These are phyloP conservation scores for Leptographium radiaticola DNA, from an alignment of 2,329 filamentous ascomycete species.

Conservation along the genomic window DNA sequence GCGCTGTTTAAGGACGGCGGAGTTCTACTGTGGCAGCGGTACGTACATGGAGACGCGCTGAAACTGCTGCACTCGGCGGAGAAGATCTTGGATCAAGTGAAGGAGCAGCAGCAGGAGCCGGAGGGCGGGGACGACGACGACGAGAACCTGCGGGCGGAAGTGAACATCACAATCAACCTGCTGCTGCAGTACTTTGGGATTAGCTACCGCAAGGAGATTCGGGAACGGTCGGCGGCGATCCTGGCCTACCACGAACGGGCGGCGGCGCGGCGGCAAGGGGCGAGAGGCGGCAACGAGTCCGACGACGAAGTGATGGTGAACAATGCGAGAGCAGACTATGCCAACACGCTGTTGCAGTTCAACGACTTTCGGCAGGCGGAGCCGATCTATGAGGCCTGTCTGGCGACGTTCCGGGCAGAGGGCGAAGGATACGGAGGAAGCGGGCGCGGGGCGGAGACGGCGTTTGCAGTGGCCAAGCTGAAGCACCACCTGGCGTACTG, in stretches of 20 bases:
- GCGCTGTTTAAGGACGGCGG: conserved; percentile 11
- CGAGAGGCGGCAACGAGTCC: background rate
- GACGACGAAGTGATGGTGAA: conserved; percentile 5
- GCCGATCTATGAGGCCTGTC: conserved; percentile 9
- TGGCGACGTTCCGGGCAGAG: conserved; percentile 1
- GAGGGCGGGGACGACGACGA: background rate
- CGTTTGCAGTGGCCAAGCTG: conserved; percentile 10
- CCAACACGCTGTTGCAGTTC: conserved; percentile 11
- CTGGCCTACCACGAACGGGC: conserved; percentile 4
- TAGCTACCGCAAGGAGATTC: conserved; percentile 9
- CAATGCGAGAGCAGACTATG: conserved; percentile 10
- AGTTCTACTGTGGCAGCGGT: conserved; percentile 9
- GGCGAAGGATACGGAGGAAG: no score
- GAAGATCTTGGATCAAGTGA: conserved; percentile 5
- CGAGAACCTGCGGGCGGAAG: conserved; percentile 5
- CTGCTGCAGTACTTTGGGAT: conserved; percentile 11
- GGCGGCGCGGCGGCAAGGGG: background rate
- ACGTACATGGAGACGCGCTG: conserved; percentile 8
- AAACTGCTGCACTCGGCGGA: conserved; percentile 9
- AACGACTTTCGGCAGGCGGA: conserved; percentile 8
- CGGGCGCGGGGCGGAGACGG: background rate
- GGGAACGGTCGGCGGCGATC: conserved; percentile 6
- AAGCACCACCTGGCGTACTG: conserved; percentile 11
- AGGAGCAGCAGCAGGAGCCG: background rate
- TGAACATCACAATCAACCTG: conserved; percentile 9